phyloP scores from a whole-genome alignment of 176 grass and related monocot species.

The Ananas comosus region DNA sequence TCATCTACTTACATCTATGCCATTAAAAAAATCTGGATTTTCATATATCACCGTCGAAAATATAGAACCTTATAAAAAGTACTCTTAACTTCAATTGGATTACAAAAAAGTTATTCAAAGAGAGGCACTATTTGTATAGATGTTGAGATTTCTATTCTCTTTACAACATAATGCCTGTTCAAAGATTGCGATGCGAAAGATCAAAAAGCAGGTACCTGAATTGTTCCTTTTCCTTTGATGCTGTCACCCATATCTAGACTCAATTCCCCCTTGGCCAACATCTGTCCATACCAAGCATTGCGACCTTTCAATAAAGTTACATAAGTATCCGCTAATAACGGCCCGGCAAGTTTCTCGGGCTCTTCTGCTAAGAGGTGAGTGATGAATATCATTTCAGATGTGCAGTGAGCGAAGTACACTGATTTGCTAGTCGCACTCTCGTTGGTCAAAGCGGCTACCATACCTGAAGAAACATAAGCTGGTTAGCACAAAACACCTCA shows the following conservation, averaged over 20 bases:
- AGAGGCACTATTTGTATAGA: background rate
- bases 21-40: no score
- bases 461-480: slow-evolving; percentile 48
- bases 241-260: slow-evolving; percentile 95
- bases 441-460: slow-evolving; percentile 90
- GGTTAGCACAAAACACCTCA: slow-evolving; percentile 4
- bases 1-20: no score
- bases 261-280: slow-evolving; percentile 81
- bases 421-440: slow-evolving; percentile 98
- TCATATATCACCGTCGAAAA: no score
- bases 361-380: slow-evolving; percentile 89
- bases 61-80: no score
- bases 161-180: no score
- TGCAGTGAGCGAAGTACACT: slow-evolving; percentile 95
- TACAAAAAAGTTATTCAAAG: no score
- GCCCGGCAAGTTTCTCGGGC: slow-evolving; percentile 94
- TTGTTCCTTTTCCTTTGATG: slow-evolving; percentile 97
- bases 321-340: slow-evolving; percentile 89
- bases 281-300: slow-evolving; percentile 94
- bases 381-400: slow-evolving; percentile 99
- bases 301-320: slow-evolving; percentile 95
- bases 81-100: no score
- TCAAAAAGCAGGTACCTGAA: slow-evolving; percentile 56
- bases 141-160: slow-evolving; percentile 1
- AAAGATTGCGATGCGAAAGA: background rate